Evolutionary conservation across 257 asterid species (phyloP).

Genomic region (Solanum lycopersicoides): DNA sequence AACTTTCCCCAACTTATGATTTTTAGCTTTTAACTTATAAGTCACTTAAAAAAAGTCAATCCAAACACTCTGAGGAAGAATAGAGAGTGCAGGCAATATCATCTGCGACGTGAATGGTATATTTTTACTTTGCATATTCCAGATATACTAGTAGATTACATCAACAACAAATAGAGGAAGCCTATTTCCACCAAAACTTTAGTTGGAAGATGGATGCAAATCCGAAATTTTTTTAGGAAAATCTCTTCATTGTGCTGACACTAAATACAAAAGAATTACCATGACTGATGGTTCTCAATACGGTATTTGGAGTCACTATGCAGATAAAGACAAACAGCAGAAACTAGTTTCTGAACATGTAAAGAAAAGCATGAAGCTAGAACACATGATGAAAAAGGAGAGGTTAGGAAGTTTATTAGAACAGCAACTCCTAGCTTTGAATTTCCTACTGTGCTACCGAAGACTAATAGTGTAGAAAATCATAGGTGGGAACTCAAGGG

Average conservation of each 20-base stretch:
- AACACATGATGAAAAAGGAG: background rate
- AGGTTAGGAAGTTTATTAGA: background rate
- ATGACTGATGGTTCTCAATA: background rate
- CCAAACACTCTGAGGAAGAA: background rate
- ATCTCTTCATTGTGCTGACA: background rate
- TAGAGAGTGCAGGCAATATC: background rate
- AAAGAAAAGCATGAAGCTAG: background rate
- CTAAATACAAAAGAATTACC: background rate
- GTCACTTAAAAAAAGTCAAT: background rate
- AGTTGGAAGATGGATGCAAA: background rate
- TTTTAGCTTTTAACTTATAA: background rate
- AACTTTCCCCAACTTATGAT: background rate
- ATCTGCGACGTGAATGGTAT: background rate
- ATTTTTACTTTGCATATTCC: background rate
- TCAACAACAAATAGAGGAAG: background rate
- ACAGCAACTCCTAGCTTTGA: background rate
- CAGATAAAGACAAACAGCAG: background rate
- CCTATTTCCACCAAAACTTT: background rate
- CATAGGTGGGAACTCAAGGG: background rate
- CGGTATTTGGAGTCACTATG: background rate
- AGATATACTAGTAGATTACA: background rate
- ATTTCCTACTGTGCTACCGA: background rate
- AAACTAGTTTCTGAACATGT: background rate
- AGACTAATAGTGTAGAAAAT: background rate
- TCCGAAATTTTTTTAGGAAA: background rate